Base-by-base conservation (phyloP, 352 stramenopile genomes). In the Albugo laibachii region DNA sequence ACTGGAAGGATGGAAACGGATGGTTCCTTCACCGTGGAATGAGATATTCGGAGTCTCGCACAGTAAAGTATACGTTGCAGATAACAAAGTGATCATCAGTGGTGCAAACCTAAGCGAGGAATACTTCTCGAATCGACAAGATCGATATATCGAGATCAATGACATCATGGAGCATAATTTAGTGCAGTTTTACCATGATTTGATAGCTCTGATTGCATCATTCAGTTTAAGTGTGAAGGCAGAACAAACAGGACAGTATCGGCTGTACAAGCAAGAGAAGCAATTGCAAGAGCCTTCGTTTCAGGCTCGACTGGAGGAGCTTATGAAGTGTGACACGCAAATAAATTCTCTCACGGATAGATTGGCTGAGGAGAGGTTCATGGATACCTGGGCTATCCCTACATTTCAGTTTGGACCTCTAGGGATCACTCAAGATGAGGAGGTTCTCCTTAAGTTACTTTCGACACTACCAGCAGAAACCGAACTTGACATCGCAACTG, bases 91-190 rank as follows among this genome's bases (percentile, higher is more conserved):
- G 21, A 66, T 89, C 36, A 65, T 89, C 12, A 85, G 70, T 43
- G 79, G 77, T 11, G 79, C 79, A 8, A 92, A 92, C 48, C 53
- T 92, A 6, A 86, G 71, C 47, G 54, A 65, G 2, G 77, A 89
- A 50, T 92, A 92, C 43, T 92, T 92, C 18, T 86, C 74, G 1
- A 79, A 83, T 41, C 53, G 79, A 31, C 75, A 87, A 45, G 79
- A 89, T 47, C 65, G 79, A 16, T 89, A 89, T 55, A 61, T 89
- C 41, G 53, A 86, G 41, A 55, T 89, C 39, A 49, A 58, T 13
- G 36, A 69, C 27, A 81, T 65, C 37, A 3, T 31, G 8, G 24
- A 31, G 24, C 52, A 60, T 1, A 59, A 52, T 2, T 57, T 87
- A 2, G 71, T 63, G 8, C 46, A 57, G 14, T 84, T 83, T 31